Conservation (phyloP, 2,329 filamentous ascomycete species). For the Aureobasidium mangrovei region DNA sequence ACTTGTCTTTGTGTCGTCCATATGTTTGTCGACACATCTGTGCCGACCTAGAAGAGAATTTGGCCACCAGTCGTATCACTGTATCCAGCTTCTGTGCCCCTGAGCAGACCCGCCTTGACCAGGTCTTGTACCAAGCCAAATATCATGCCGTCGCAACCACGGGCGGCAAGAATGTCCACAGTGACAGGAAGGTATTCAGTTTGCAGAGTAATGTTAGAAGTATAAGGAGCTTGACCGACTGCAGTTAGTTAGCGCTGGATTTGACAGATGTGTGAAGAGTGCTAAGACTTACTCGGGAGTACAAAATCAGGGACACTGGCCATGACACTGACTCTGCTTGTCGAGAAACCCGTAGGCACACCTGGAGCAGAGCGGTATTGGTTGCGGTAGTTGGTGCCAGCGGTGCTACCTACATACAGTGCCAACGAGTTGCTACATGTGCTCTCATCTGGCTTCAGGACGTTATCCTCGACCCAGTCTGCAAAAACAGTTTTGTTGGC, state of each 20-base stretch:
- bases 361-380: constrained; percentile 35
- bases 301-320: constrained; percentile 41
- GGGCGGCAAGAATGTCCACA: constrained; percentile 48
- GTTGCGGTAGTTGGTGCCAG: constrained; percentile 37
- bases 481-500: constrained; percentile 43
- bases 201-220: constrained; percentile 40
- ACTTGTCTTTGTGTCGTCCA: no score
- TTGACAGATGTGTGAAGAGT: background rate
- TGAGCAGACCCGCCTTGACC: constrained; percentile 41
- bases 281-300: constrained; percentile 27
- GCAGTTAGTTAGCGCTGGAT: background rate
- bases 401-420: constrained; percentile 40
- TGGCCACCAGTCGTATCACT: constrained; percentile 34
- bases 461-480: constrained; percentile 39
- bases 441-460: constrained; percentile 34
- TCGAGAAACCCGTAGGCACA: constrained; percentile 40
- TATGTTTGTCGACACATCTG: no score
- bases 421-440: constrained; percentile 44
- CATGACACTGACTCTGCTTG: constrained; percentile 40
- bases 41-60: constrained; percentile 26
- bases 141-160: constrained; percentile 53
- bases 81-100: constrained; percentile 36
- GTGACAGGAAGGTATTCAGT: constrained; percentile 49
- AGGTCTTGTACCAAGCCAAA: constrained; percentile 46
- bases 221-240: constrained; percentile 36